Base-by-base conservation (phyloP, 164 flowering plant species). In the Stephania yunnanensis region DNA sequence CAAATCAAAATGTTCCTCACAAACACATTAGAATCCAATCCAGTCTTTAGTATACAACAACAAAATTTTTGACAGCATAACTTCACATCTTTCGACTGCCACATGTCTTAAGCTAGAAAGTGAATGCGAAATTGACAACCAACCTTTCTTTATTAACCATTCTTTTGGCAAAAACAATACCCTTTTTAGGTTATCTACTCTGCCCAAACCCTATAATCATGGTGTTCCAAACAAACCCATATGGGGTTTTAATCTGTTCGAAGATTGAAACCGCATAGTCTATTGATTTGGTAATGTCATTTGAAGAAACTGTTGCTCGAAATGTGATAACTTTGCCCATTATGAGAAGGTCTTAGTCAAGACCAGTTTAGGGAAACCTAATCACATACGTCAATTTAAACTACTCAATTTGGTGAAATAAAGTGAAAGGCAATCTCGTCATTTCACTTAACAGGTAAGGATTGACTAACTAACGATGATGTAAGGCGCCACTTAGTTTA, bases 151-250 rank as follows among this genome's bases (percentile, higher is more conserved):
- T 75, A 52, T 74, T 69, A n/a, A 70, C 73, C 92, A 89, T 87
- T 75, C 79, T 78, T 71, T 78, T 83, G 73, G 83, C 89, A 76
- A 77, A 83, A 10, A 48, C 78, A 70, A 90, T 25, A 25, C 25
- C 86, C 42, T 76, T 80, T 15, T 64, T 69, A 6, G 81, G 79
- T 11, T 77, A 67, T 55, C 55, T 74, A 4, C 78, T 72, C 46
- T 77, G 83, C 15, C 82, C 89, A 69, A 85, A 82, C 17, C 90
- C 91, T 71, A 89, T 84, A 65, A 90, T 89, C 87, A 90, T 84
- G n/a, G 90, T 86, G 69, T 86, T 89, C 91, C 89, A 87, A 13
- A 87, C 52, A 80, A 90, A 87, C 25, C 83, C 87, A 85, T 89
- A 88, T 52, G 94, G 90, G 63, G 71, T 74, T 66, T 80, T 73